Evolutionary conservation across 2,329 filamentous ascomycete species (phyloP).

Genomic region (Fusarium nelsonii): DNA sequence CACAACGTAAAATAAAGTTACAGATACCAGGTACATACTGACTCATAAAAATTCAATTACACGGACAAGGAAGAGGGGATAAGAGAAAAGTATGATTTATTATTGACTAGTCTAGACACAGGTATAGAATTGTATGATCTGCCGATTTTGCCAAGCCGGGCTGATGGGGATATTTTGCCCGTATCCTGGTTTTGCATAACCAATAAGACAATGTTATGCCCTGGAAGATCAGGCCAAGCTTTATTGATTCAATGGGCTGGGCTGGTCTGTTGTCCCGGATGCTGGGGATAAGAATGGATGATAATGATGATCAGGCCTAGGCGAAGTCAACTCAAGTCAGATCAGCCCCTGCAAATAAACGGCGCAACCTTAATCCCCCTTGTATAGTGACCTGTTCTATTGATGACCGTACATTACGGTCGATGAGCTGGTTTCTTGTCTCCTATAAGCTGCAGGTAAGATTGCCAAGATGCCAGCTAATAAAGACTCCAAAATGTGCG

Average conservation of each 20-base stretch:
- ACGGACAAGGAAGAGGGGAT: not conserved
- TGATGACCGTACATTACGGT: not conserved
- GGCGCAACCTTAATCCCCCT: conserved; percentile 13
- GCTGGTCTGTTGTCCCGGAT: not conserved
- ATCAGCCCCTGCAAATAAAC: conserved; percentile 19
- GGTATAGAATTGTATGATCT: conserved; percentile 9
- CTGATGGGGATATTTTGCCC: not conserved
- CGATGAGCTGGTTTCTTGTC: conserved; percentile 1
- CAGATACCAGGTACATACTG: not conserved
- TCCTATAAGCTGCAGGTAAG: conserved; percentile 29
- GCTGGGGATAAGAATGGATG: not conserved
- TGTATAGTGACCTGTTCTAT: not conserved
- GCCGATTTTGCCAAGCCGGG: conserved; percentile 24
- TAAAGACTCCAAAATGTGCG: not conserved
- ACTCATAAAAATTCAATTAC: no score
- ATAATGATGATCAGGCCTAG: not conserved
- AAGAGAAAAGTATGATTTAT: not conserved
- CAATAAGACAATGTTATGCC: conserved; percentile 7
- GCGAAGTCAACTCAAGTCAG: not conserved
- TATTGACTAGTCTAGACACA: not conserved
- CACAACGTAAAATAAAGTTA: conserved; percentile 1
- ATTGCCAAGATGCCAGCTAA: conserved; percentile 9
- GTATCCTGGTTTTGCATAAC: not conserved
- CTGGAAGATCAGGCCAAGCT: conserved; percentile 13
- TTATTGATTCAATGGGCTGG: not conserved